phyloP scores from a whole-genome alignment of 225 moss, liverwort and hornwort genomes.

The Straminergon stramineum region DNA sequence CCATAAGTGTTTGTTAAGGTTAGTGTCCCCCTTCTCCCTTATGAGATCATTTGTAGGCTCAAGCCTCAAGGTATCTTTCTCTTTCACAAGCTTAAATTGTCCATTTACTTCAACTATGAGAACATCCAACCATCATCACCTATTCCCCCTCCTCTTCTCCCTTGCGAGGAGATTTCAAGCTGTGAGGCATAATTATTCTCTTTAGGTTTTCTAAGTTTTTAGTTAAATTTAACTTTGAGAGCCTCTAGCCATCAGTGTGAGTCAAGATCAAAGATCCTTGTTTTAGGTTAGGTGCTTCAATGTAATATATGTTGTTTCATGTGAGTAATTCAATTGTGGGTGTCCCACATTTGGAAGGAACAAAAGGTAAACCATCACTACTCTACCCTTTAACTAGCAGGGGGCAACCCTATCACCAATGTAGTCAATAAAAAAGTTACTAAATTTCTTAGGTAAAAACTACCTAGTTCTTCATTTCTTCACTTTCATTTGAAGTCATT shows the following conservation, averaged over 20 bases:
- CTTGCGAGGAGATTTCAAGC: background rate
- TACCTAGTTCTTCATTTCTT: background rate
- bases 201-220: too few relatives aligned
- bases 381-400: rapidly evolving
- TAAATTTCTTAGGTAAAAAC: background rate
- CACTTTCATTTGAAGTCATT: background rate
- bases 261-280: too few relatives aligned
- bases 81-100: background rate
- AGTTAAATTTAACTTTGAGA: too few relatives aligned
- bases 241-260: too few relatives aligned
- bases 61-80: background rate
- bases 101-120: background rate
- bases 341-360: rapidly evolving
- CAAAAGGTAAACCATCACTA: too few relatives aligned
- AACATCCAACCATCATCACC: background rate
- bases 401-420: background rate
- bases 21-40: background rate
- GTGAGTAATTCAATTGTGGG: rapidly evolving
- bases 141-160: background rate
- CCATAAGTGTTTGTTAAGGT: rapidly evolving
- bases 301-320: rapidly evolving
- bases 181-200: background rate
- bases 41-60: rapidly evolving
- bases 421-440: background rate
- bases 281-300: too few relatives aligned